Percentiles rank a stretch among this genome's conserved stretches.
Evolutionary conservation across 1,284 basidiomycete genomes (phyloP).

Genomic region (Marasmius fiardii): DNA sequence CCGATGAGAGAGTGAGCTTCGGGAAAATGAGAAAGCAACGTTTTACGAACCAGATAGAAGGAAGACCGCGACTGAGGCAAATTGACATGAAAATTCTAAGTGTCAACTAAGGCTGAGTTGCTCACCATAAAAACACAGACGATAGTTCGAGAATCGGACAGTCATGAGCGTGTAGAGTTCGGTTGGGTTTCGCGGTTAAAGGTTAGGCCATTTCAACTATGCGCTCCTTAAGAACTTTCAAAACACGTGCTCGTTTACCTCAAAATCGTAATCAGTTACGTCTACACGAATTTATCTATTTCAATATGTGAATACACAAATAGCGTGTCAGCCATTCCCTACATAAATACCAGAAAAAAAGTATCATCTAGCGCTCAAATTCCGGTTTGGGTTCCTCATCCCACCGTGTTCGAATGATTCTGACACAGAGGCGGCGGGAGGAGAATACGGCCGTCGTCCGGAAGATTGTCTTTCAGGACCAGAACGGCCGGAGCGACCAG

Average conservation of each 20-base stretch:
- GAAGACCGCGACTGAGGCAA: slow-evolving; percentile 48
- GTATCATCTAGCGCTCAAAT: neutral
- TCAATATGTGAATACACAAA: neutral
- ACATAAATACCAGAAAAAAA: slow-evolving; percentile 20
- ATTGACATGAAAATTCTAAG: neutral
- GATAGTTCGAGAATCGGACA: slow-evolving; percentile 50
- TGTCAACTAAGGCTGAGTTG: slow-evolving; percentile 1
- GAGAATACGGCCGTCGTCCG: slow-evolving; percentile 27
- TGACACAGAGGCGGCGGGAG: slow-evolving; percentile 29
- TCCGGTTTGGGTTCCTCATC: slow-evolving; percentile 40
- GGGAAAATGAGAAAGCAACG: neutral
- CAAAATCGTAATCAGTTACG: neutral
- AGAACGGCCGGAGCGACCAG: neutral
- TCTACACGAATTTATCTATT: neutral
- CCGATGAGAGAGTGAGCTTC: neutral
- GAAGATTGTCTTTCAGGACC: slow-evolving; percentile 13
- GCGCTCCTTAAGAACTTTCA: no score
- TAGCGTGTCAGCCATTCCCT: neutral
- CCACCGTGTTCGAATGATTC: slow-evolving; percentile 42
- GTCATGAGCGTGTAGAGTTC: slow-evolving; percentile 38
- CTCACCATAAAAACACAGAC: slow-evolving; percentile 49
- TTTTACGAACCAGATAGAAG: slow-evolving; percentile 44
- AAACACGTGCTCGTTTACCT: neutral
- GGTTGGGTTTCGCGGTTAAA: neutral
- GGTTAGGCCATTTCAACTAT: no score